A percentile compares a stretch with the other conserved stretches of the same genome.
Evolutionary conservation across 768 basidiomycete species (phyloP).

Genomic region (Boletales sp.): DNA sequence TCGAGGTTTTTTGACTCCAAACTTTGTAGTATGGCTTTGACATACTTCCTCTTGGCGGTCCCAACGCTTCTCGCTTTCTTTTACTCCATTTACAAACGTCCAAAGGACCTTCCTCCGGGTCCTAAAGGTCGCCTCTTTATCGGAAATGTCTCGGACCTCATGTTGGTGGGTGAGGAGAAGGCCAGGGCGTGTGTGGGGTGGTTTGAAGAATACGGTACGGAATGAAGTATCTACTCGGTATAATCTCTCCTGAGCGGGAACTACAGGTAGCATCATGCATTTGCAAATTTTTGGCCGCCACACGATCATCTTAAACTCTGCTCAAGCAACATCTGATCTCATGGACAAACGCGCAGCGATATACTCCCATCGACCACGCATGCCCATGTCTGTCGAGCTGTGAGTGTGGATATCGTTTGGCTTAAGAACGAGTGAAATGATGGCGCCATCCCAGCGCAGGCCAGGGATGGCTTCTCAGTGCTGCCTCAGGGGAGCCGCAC

Average conservation of each 20-base stretch:
- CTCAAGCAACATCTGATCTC: constrained; percentile 9
- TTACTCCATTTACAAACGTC: background rate
- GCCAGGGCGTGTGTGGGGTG: background rate
- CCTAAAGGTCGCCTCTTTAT: background rate
- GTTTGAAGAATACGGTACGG: background rate
- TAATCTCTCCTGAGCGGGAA: background rate
- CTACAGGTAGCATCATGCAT: background rate
- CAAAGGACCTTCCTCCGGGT: background rate
- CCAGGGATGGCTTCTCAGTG: background rate
- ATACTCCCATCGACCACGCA: background rate
- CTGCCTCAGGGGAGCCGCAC: constrained; percentile 9
- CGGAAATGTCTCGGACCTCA: background rate
- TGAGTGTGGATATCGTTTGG: background rate
- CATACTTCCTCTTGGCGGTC: background rate
- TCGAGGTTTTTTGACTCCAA: too few relatives aligned
- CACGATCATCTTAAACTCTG: constrained; percentile 34
- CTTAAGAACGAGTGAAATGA: too few relatives aligned
- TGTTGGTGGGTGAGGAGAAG: background rate
- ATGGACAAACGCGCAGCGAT: constrained; percentile 1
- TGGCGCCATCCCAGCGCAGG: background rate
- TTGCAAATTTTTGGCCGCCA: background rate
- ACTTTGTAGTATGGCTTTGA: too few relatives aligned
- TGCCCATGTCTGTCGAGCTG: background rate
- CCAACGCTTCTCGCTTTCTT: background rate
- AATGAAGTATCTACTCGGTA: background rate